Evolutionary conservation across 495 filamentous ascomycete genomes (phyloP), one percentile per base, ranked within the genome.

Genomic region (Xylaria venustula): DNA sequence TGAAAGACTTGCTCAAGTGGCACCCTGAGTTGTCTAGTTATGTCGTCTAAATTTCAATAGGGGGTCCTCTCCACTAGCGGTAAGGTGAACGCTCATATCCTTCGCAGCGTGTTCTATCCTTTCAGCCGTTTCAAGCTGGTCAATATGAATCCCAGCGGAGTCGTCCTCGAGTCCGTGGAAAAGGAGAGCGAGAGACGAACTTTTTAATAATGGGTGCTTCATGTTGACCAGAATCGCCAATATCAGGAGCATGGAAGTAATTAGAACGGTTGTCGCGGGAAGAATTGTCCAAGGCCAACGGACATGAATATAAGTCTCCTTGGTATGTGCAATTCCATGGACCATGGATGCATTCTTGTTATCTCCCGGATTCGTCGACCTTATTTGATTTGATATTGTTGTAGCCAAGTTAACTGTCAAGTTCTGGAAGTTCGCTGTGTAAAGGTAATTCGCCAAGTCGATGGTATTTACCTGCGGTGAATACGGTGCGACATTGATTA

Each of bases 271-370:
- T 17, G 52, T 22, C 5, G 14, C 28, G 1, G 36, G 52, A 30
- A 54, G 40, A n/a, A 30, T 44, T 0, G 52, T 17, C 52, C 36
- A 54, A 26, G 36, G 14, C 52, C 52, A 54, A 26, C 52, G 36
- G 11, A 42, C 51, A 26, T 54, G 23, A 36, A 54, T 54, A 22
- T 54, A 44, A 11, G 30, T 54, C n/a, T 54, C 52, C 4, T 44
- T 42, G 22, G 36, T 41, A 20, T 54, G 23, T 44, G 52, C 52
- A n/a, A 9, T 40, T 22, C 52, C 20, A 25, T 14, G 52, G 34
- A 17, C 12, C 8, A 1, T 40, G 17, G 36, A 34, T 17, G 52
- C 36, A 12, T 54, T 54, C n/a, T 42, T 54, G 36, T 54, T 54
- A 12, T 54, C 52, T 41, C 52, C 52, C 4, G 52, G 52, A 7